Base-by-base conservation (phyloP, 768 basidiomycete species). In the Pholiota microspora region DNA sequence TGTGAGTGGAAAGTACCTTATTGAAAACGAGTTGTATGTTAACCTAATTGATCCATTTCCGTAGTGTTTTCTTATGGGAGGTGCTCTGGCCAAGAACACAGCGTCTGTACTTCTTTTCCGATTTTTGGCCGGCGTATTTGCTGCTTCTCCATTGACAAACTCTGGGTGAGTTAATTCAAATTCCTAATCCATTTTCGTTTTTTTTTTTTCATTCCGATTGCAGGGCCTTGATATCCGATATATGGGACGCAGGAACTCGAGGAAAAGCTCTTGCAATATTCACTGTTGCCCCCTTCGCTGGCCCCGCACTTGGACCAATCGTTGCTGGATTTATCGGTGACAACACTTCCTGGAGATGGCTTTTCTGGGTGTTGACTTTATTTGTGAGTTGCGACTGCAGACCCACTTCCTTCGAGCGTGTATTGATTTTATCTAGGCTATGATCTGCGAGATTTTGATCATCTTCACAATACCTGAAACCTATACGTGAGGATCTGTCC, bases 61-160 rank as follows among this genome's bases (percentile, higher is more conserved):
- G 13, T 18, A 83, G 82, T 69, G 73, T 35, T 88, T 88, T 63
- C 83, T 84, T 72, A 65, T 87, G 24, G 89, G 80, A 25, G 77
- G 77, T 34, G 87, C 88, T 0, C 70, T 88, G 2, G 72, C 85
- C 0, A 69, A 73, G 34, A 89, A 88, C 66, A 81, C 82, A 1
- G 76, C 73, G 6, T 79, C 84, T 3, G 66, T 92, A n/a, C 73
- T 92, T 10, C 62, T 86, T 15, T 82, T 88, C 59, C 80, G 90
- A 18, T 86, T 90, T 64, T 65, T 90, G n/a, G 80, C 82, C 1
- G 89, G 89, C 10, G 71, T 73, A 1, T 89, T 88, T 59, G 87
- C 88, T 16, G 79, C 85, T 15, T 78, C 83, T 25, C 89, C 88
- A 0, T 62, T 89, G 42, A 80, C 87, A 5, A 88, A 88, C 69